Percentiles rank a stretch among this genome's conserved stretches.
Evolutionary conservation across 108 stramenopile species (phyloP).

Genomic region (Cylindrotheca fusiformis): DNA sequence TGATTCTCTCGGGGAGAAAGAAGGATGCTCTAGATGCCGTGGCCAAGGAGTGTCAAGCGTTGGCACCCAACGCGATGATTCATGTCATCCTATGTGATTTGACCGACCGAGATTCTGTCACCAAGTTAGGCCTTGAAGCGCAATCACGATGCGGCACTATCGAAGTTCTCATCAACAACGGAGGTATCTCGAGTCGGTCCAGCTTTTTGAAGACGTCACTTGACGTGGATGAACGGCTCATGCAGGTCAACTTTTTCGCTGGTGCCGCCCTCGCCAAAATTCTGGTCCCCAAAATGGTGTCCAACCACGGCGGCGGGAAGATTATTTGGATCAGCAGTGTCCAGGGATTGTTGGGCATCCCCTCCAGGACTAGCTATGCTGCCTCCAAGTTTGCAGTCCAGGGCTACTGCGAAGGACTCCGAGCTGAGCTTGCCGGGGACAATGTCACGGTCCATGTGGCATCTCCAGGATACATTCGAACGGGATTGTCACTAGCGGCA

Average conservation of each 20-base stretch:
- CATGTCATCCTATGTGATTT: constrained; percentile 51
- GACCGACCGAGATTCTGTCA: constrained; percentile 41
- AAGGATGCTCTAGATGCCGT: constrained; percentile 44
- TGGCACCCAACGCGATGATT: neutral
- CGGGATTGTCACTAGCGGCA: constrained; percentile 60
- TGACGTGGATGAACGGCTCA: constrained; percentile 70
- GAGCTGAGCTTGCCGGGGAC: constrained; percentile 67
- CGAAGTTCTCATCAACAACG: constrained; percentile 77
- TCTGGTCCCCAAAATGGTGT: constrained; percentile 70
- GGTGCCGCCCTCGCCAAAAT: constrained; percentile 66
- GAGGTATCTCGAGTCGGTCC: constrained; percentile 78
- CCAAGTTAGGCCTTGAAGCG: constrained; percentile 37
- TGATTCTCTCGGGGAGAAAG: constrained; percentile 66
- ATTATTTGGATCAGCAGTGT: constrained; percentile 78
- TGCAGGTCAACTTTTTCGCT: constrained; percentile 84
- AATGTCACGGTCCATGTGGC: constrained; percentile 61
- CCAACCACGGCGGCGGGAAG: constrained; percentile 26
- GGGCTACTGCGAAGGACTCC: constrained; percentile 78
- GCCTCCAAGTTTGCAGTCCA: constrained; percentile 87
- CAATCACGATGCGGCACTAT: constrained; percentile 20
- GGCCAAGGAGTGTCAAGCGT: constrained; percentile 43
- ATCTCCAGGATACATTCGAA: constrained; percentile 80
- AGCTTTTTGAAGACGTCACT: constrained; percentile 64
- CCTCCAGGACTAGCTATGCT: constrained; percentile 72
- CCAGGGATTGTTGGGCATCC: constrained; percentile 79